Base-by-base conservation (phyloP, 164 flowering plant species). In the Tetrastigma voinierianum region DNA sequence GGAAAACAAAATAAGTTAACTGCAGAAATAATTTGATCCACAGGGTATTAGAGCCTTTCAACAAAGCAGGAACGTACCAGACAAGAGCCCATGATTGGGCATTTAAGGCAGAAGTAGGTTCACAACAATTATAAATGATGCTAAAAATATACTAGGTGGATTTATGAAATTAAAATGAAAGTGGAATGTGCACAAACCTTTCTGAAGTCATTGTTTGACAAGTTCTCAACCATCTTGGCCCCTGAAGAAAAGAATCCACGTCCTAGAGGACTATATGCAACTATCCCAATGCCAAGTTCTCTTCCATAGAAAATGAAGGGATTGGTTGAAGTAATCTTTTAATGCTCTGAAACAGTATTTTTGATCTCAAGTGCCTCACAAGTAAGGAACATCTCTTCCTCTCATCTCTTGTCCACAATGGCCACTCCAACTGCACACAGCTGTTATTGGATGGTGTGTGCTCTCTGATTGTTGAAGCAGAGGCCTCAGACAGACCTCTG, bases 351-450 rank as follows among this genome's bases (percentile, higher is more conserved):
- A 25, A 25, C 40, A 0, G 6, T 6, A 6, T 54, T 16, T 23
- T 54, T 0, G 21, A n/a, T 9, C 18, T 17, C 17, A n/a, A 19
- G 16, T 51, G 10, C 13, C 55, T 59, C 13, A 81, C 80, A 77
- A 25, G 81, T 81, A 17, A 79, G 81, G 57, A 79, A 44, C 15
- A 72, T 74, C 9, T 76, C 76, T 68, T 69, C 77, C 70, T 77
- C 82, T 1, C 72, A 70, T 80, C 83, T 69, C 81, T 69, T 14
- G 84, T 48, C 84, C 84, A 80, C 74, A 82, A 67, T 32, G 85
- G 84, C 88, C 90, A 86, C 61, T 86, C 90, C 61, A 84, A 51
- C 70, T 86, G 88, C 51, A 86, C 51, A 86, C 82, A n/a, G 85
- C 90, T 44, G 86, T 82, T 45, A 86, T 74, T 15, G 88, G 90